These are phyloP conservation scores for Didymella keratinophila DNA, from an alignment of 2,329 filamentous ascomycete genomes.

Conservation along the genomic window DNA sequence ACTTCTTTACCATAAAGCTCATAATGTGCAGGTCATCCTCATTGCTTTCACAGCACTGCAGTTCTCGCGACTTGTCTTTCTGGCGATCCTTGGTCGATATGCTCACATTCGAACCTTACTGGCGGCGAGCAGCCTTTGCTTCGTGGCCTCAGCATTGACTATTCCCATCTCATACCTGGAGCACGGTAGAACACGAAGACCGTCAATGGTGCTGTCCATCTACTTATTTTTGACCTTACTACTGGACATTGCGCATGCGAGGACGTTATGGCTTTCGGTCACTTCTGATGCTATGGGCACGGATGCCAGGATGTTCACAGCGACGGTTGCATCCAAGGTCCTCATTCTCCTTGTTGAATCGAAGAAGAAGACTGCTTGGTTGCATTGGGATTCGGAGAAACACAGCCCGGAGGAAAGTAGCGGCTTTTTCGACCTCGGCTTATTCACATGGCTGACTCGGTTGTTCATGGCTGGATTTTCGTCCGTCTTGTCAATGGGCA, in stretches of 20 bases:
- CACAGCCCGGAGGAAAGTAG: not conserved
- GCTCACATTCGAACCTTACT: not conserved
- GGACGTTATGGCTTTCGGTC: not conserved
- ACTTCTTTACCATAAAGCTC: not conserved
- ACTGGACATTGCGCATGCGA: not conserved
- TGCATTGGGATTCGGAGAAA: not conserved
- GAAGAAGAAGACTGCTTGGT: not conserved
- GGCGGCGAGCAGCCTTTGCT: not conserved
- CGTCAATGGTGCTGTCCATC: not conserved
- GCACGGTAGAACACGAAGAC: not conserved
- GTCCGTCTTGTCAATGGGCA: not conserved
- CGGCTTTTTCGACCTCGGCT: not conserved
- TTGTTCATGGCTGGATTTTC: not conserved
- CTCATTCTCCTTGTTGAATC: not conserved
- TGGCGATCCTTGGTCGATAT: not conserved
- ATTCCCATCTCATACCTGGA: not conserved
- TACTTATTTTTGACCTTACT: not conserved
- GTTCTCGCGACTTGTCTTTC: not conserved
- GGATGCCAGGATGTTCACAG: not conserved
- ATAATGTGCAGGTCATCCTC: not conserved
- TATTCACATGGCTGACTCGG: not conserved
- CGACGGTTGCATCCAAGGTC: not conserved
- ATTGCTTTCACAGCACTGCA: not conserved
- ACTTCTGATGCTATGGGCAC: not conserved
- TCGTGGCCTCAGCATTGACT: not conserved